Evolutionary conservation across 1,139 yeast genomes (phyloP).

Genomic region (Candida sp.): DNA sequence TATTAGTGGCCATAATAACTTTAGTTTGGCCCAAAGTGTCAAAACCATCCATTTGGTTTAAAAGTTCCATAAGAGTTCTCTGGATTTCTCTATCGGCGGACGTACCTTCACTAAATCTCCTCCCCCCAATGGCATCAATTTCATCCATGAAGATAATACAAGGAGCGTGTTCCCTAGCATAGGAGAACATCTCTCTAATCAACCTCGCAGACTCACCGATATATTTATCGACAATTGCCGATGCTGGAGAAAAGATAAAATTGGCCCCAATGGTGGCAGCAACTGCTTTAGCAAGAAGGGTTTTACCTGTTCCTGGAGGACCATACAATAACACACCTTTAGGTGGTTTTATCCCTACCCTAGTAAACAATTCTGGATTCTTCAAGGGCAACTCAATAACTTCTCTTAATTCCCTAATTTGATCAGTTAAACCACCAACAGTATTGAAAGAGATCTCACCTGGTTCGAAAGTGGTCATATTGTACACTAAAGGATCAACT

Average conservation of each 20-base stretch:
- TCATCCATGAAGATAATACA: slow-evolving; percentile 99
- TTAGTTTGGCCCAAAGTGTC: slow-evolving; percentile 97
- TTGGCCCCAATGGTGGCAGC: slow-evolving; percentile 99
- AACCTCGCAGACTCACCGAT: slow-evolving; percentile 98
- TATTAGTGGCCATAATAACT: slow-evolving; percentile 98
- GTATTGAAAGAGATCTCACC: slow-evolving; percentile 95
- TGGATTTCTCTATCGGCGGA: slow-evolving; percentile 99
- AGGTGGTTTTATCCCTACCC: slow-evolving; percentile 98
- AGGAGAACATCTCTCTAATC: slow-evolving; percentile 97
- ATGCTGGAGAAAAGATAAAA: slow-evolving; percentile 96
- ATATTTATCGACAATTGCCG: slow-evolving; percentile 97
- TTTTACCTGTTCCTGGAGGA: slow-evolving; percentile 99
- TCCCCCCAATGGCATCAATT: slow-evolving; percentile 98
- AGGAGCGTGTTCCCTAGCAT: slow-evolving; percentile 98
- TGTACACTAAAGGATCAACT: slow-evolving; percentile 97
- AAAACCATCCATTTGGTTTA: slow-evolving; percentile 99
- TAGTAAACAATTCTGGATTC: slow-evolving; percentile 91
- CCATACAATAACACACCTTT: slow-evolving; percentile 97
- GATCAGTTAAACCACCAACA: slow-evolving; percentile 96
- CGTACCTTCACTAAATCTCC: slow-evolving; percentile 98
- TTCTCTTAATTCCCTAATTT: slow-evolving; percentile 94
- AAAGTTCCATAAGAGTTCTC: slow-evolving; percentile 96
- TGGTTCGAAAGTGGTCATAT: slow-evolving; percentile 97
- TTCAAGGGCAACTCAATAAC: slow-evolving; percentile 96
- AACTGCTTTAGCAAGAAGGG: slow-evolving; percentile 93